Percentiles rank a stretch among this genome's conserved stretches.
phyloP scores from a whole-genome alignment of 352 stramenopile species.

The Globisporangium viniferum region DNA sequence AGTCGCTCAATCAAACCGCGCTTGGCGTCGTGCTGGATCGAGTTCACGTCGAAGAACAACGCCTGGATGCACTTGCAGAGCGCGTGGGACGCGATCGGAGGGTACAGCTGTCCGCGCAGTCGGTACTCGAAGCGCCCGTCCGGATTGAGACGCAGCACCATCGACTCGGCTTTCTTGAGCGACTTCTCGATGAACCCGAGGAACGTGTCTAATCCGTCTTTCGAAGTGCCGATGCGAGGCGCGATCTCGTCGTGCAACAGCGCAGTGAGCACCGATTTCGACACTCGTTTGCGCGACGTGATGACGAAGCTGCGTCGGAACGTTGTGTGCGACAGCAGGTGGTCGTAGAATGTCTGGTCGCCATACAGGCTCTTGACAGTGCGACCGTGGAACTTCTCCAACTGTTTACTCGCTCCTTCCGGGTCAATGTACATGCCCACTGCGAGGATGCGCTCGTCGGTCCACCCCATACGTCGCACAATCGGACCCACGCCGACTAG shows the following conservation, averaged over 20 bases:
- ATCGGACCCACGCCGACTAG: conserved; percentile 71
- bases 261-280: conserved; percentile 64
- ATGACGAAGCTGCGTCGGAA: conserved; percentile 79
- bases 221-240: conserved; percentile 59
- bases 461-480: conserved; percentile 79
- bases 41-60: conserved; percentile 79
- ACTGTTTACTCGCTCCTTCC: conserved; percentile 46
- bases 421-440: conserved; percentile 80
- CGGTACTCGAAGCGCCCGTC: conserved; percentile 69
- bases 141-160: conserved; percentile 67
- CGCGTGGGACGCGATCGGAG: conserved; percentile 59
- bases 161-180: conserved; percentile 76
- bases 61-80: conserved; percentile 69
- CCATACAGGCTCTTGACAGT: conserved; percentile 62
- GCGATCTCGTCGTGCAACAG: conserved; percentile 64
- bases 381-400: conserved; percentile 53
- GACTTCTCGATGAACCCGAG: conserved; percentile 80
- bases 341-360: conserved; percentile 76
- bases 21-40: conserved; percentile 80
- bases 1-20: conserved; percentile 66
- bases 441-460: conserved; percentile 75
- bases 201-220: conserved; percentile 53
- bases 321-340: conserved; percentile 45
- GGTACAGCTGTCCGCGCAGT: conserved; percentile 61
- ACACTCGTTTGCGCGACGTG: conserved; percentile 74